Percentiles rank a stretch among this genome's conserved stretches.
Evolutionary conservation across 75 land plant species (phyloP).

Genomic region (Cupressus sempervirens): DNA sequence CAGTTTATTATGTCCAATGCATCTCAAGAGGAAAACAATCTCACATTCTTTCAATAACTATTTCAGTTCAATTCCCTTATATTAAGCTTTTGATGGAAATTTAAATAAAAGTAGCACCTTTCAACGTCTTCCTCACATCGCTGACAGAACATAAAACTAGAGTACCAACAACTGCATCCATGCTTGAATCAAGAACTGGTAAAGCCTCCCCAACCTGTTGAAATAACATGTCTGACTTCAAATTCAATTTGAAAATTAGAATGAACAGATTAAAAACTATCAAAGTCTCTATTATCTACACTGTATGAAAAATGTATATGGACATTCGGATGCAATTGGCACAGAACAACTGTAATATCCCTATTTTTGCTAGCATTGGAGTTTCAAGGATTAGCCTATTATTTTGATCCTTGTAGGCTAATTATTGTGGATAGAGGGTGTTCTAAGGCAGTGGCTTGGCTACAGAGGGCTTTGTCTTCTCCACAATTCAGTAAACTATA

Average conservation of each 20-base stretch:
- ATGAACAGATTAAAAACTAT: neutral
- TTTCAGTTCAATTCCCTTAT: neutral
- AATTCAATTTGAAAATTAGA: neutral
- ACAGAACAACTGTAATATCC: no score
- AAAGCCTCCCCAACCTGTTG: constrained; percentile 73
- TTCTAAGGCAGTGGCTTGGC: no score
- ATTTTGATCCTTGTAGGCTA: no score
- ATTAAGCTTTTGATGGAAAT: neutral
- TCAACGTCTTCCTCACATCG: constrained; percentile 53
- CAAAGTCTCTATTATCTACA: neutral
- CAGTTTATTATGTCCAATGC: neutral
- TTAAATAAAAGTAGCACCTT: constrained; percentile 40
- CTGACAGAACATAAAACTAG: constrained; percentile 82
- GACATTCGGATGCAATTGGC: neutral
- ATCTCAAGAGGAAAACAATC: neutral
- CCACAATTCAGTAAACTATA: no score
- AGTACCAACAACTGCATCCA: constrained; percentile 76
- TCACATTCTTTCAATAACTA: neutral
- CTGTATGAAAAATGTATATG: neutral
- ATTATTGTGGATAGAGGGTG: no score
- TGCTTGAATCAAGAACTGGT: constrained; percentile 46
- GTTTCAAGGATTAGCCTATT: no score
- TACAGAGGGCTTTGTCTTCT: no score
- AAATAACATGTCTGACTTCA: neutral
- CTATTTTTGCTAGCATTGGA: no score